Percentiles rank a stretch among this genome's conserved stretches.
Evolutionary conservation across 2,329 filamentous ascomycete genomes (phyloP).

Genomic region (Ascochyta clinopodiicola): DNA sequence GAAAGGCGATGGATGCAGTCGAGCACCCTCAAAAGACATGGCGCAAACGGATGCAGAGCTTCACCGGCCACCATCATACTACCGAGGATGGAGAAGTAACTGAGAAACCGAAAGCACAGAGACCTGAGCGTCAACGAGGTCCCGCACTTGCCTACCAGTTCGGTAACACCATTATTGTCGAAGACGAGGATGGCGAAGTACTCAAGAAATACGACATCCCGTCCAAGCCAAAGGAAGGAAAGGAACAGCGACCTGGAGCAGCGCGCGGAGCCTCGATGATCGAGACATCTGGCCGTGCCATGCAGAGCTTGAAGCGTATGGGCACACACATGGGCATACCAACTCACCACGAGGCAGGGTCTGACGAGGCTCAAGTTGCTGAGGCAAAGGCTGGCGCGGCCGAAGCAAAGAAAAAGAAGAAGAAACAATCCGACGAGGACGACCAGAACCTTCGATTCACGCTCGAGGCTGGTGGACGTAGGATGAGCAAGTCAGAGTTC

Average conservation of each 20-base stretch:
- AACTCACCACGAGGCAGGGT: slow-evolving; percentile 28
- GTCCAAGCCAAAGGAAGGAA: slow-evolving; percentile 51
- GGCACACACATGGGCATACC: slow-evolving; percentile 61
- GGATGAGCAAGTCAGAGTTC: slow-evolving; percentile 83
- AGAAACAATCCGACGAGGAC: slow-evolving; percentile 62
- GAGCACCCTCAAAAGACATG: slow-evolving; percentile 51
- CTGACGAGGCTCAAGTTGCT: slow-evolving; percentile 25
- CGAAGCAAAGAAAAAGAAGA: slow-evolving; percentile 31
- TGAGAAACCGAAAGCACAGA: slow-evolving; percentile 42
- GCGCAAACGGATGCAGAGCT: slow-evolving; percentile 55
- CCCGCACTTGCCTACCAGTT: slow-evolving; percentile 86
- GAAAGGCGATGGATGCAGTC: slow-evolving; percentile 46
- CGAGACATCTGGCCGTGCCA: slow-evolving; percentile 46
- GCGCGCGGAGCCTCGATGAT: slow-evolving; percentile 41
- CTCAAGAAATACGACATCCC: slow-evolving; percentile 83
- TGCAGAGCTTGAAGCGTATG: slow-evolving; percentile 57
- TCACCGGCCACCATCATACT: slow-evolving; percentile 52
- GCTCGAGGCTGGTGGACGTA: slow-evolving; percentile 72
- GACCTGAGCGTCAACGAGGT: slow-evolving; percentile 58
- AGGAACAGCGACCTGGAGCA: slow-evolving; percentile 34
- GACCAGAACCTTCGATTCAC: slow-evolving; percentile 78
- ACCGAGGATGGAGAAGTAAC: slow-evolving; percentile 47
- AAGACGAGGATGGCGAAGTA: slow-evolving; percentile 85
- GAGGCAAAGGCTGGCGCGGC: slow-evolving; percentile 13
- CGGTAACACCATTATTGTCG: slow-evolving; percentile 87